phyloP scores from a whole-genome alignment of 768 basidiomycete genomes.

The Boletus vermiculosoides region DNA sequence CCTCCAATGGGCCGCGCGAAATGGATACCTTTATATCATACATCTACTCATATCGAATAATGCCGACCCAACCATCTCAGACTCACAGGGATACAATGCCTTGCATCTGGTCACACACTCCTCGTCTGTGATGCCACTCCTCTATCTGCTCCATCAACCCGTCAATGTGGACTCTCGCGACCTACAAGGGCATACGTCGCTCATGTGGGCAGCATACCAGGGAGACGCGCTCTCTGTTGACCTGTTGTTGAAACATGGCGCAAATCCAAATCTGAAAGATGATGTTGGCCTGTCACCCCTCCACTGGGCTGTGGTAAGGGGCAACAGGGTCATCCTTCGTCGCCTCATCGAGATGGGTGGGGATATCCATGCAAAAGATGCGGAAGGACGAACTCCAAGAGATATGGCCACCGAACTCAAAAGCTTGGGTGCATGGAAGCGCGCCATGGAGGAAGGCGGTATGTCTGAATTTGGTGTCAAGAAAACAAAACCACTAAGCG shows the following conservation, averaged over 20 bases:
- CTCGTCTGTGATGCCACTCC: conserved; percentile 88
- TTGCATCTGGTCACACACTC: conserved; percentile 95
- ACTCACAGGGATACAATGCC: conserved; percentile 95
- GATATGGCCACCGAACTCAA: conserved; percentile 97
- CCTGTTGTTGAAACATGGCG: conserved; percentile 82
- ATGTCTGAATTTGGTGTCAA: conserved; percentile 73
- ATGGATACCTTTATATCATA: conserved; percentile 94
- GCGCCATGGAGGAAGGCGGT: conserved; percentile 85
- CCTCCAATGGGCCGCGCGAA: conserved; percentile 97
- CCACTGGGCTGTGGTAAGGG: conserved; percentile 97
- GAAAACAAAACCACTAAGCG: conserved; percentile 65
- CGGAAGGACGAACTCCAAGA: conserved; percentile 79
- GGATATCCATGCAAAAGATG: conserved; percentile 77
- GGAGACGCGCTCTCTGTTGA: conserved; percentile 96
- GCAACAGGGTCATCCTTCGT: conserved; percentile 85
- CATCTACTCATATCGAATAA: conserved; percentile 87
- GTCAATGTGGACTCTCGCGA: conserved; percentile 90
- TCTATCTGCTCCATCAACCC: conserved; percentile 91
- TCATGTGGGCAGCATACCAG: conserved; percentile 99
- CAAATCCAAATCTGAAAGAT: conserved; percentile 74
- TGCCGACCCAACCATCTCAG: conserved; percentile 88
- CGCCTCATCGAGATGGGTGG: conserved; percentile 84
- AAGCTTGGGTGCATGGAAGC: conserved; percentile 85
- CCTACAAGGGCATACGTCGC: conserved; percentile 86
- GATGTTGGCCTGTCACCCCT: conserved; percentile 82